These are phyloP conservation scores for Nemania sp. DNA, from an alignment of 2,329 filamentous ascomycete genomes.

Conservation along the genomic window DNA sequence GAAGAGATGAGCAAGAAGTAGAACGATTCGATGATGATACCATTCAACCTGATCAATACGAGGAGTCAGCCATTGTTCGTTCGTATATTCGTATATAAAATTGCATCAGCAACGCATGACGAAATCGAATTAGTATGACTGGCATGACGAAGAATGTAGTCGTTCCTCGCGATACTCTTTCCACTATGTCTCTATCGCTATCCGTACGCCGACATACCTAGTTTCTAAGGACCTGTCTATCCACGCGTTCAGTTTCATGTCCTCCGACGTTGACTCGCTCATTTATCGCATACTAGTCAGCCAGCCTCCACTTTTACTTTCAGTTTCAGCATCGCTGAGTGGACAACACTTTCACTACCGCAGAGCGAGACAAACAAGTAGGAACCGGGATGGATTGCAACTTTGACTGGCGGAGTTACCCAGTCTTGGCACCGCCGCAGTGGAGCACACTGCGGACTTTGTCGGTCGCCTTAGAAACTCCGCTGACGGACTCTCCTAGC, in stretches of 20 bases:
- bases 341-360: too few species aligned
- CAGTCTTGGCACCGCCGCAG: constrained; percentile 20
- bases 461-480: constrained; percentile 6
- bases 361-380: background rate
- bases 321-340: too few species aligned
- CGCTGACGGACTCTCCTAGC: constrained; percentile 12
- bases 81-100: too few species aligned
- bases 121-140: background rate
- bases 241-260: too few species aligned
- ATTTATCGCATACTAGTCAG: too few species aligned
- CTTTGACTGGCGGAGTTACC: constrained; percentile 14
- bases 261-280: too few species aligned
- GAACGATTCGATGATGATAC: background rate
- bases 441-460: constrained; percentile 24
- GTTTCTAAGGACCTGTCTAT: too few species aligned
- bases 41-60: too few species aligned
- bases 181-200: background rate
- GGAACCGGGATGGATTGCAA: background rate
- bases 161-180: background rate
- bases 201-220: background rate
- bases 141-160: background rate
- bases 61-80: too few species aligned
- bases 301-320: too few species aligned
- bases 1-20: background rate
- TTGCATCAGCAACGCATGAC: too few species aligned